Evolutionary conservation across 495 filamentous ascomycete species (phyloP), one percentile per base, ranked within the genome.

Genomic region (Monascus purpureus): DNA sequence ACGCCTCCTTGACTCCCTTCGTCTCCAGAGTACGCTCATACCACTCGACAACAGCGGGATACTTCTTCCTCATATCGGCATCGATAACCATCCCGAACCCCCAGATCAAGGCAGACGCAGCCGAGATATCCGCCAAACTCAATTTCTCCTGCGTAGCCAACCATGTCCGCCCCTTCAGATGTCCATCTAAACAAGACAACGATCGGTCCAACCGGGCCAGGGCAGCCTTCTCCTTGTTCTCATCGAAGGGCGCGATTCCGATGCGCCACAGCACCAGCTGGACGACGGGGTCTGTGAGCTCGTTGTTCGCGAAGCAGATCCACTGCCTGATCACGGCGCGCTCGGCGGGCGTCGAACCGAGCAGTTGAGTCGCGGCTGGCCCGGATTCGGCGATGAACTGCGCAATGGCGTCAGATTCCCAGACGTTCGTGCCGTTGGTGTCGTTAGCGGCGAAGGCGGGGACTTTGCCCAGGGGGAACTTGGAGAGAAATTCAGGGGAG

Each of bases 401-500:
- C 7, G 61, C 52, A 46, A 77, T 77, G 37, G 73, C 73, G 20
- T 61, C 56, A 31, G 62, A 60, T 38, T 75, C 72, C 42, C 61
- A 42, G 25, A 75, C 38, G 36, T 13, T 36, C 39, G 47, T 47
- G 28, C 70, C 72, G 39, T 73, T 67, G 31, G 67, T 50, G 29
- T 47, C 55, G 39, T 68, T n/a, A n/a, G n/a, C n/a, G n/a, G n/a
- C 63, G 46, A 75, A 68, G 28, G 61, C 63, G 24, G 73, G 73
- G 13, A 73, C 65, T 36, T 75, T 75, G 49, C 72, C 73, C 14
- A 67, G 33, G 11, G 72, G 71, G 55, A 75, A 77, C 43, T 76
- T 77, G 56, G 67, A 39, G 15, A 70, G 50, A 56, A 63, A 75
- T 2, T 65, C 63, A 4, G 63, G 58, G 11, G 55, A 52, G 11